Base-by-base conservation (phyloP, 169 alveolate genomes). In the Besnoitia besnoiti region DNA sequence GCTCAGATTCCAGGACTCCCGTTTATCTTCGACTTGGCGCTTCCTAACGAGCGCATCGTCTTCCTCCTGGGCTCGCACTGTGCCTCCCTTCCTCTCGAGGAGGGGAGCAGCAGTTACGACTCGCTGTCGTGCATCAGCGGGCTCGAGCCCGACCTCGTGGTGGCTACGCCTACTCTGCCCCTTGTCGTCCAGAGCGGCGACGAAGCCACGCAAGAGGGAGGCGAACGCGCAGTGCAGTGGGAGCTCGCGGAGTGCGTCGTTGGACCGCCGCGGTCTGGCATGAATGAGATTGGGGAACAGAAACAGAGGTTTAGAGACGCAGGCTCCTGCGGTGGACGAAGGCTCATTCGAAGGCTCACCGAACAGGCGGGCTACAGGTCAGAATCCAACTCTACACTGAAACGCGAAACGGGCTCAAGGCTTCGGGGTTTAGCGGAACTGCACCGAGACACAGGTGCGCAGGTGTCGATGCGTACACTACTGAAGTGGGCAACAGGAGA, bases 1-100 rank as follows among this genome's bases (percentile, higher is more conserved):
- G 24, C 40, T 27, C 87, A 77, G 87, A 77, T 77, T 40, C 87
- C 87, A 24, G 87, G 87, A 30, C 87, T 77, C 16, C 87, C 87
- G 24, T 77, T 77, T 35, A 4, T 19, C 30, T 77, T 40, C 37
- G 59, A 77, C 47, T 27, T 77, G 33, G 87, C 87, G 8, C 47
- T 77, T 21, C 87, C 87, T 35, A 24, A 39, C 21, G 24, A 35
- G 87, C 87, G 87, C 37, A 5, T 77, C 47, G 61, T 77, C 87
- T 77, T 40, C 61, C 33, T 77, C 87, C 47, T 46, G 33, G 87
- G 87, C 0, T 46, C 61, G 5, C 87, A 77, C 40, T 77, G 87
- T 24, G 87, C 87, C 35, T 35, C 37, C 37, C 3, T 73, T 24
- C 21, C 49, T 73, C 40, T 30, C 87, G 21, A 51, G 4, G 87